These are phyloP conservation scores for Canna indica DNA, from an alignment of 176 grass and related monocot genomes.

Conservation along the genomic window DNA sequence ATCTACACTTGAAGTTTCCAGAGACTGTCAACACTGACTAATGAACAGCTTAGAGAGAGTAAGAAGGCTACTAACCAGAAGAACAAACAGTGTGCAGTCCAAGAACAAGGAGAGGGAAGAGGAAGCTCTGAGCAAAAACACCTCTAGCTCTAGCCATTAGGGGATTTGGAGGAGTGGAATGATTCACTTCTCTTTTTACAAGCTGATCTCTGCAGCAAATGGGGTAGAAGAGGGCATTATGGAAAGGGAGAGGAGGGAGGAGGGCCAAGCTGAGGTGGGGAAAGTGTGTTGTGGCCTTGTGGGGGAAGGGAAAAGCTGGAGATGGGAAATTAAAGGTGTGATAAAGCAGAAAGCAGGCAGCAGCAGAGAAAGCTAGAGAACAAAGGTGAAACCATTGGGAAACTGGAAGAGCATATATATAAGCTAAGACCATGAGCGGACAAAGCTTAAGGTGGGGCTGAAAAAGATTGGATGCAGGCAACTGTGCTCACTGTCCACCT, in stretches of 20 bases:
- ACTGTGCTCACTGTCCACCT: neutral
- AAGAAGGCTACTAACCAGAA: conserved; percentile 36
- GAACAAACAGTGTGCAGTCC: conserved; percentile 17
- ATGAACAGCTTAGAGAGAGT: conserved; percentile 1
- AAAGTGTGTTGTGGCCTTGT: neutral
- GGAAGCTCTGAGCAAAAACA: conserved; percentile 16
- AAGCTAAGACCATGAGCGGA: too few relatives aligned
- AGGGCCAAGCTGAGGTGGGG: neutral
- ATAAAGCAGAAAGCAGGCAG: conserved; percentile 9
- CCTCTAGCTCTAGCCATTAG: conserved; percentile 27
- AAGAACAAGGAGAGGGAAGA: conserved; percentile 29
- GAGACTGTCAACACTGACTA: neutral
- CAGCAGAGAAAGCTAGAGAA: neutral
- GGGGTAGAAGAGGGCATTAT: conserved; percentile 1
- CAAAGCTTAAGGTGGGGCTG: neutral
- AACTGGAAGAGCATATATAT: neutral
- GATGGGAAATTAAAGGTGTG: neutral
- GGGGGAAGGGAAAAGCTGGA: neutral
- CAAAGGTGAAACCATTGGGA: neutral
- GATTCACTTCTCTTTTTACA: neutral
- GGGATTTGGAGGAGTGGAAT: neutral
- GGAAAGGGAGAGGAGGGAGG: neutral
- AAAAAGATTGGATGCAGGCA: neutral
- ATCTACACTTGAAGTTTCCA: neutral
- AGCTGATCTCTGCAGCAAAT: conserved; percentile 5